Percentiles rank a stretch among this genome's conserved stretches.
phyloP scores from a whole-genome alignment of 2,329 filamentous ascomycete species.

The Ascochyta pisi region DNA sequence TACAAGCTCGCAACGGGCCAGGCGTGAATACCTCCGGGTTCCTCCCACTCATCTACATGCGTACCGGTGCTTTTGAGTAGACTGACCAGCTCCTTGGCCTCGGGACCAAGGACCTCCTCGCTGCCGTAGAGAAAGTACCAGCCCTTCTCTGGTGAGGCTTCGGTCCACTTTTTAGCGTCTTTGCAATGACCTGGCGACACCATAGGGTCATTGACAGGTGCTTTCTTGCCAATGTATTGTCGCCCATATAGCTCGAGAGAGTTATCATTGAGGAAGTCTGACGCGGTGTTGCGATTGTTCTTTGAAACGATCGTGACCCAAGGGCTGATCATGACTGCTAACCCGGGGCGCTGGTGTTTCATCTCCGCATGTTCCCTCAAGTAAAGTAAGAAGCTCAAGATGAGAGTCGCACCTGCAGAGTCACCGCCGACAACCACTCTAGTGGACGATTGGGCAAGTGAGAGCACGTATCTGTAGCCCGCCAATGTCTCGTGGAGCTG shows the following conservation, averaged over 20 bases:
- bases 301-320: conserved; percentile 77
- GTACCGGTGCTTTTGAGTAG: conserved; percentile 62
- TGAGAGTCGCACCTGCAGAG: conserved; percentile 77
- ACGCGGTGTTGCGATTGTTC: conserved; percentile 71
- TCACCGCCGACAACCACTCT: conserved; percentile 77
- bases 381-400: conserved; percentile 74
- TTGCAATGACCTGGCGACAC: conserved; percentile 76
- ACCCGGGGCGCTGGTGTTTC: conserved; percentile 58
- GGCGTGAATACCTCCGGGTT: conserved; percentile 75
- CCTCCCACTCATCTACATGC: conserved; percentile 64
- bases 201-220: conserved; percentile 60
- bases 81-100: conserved; percentile 67
- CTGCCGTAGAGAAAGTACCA: conserved; percentile 75
- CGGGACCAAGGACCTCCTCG: conserved; percentile 78
- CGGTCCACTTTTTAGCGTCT: conserved; percentile 70
- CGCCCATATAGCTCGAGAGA: conserved; percentile 73
- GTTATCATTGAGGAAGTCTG: conserved; percentile 75
- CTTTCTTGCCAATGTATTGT: conserved; percentile 67
- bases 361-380: conserved; percentile 60
- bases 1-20: conserved; percentile 78
- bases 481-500: conserved; percentile 74
- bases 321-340: conserved; percentile 79
- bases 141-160: conserved; percentile 70
- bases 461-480: conserved; percentile 74
- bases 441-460: conserved; percentile 63